phyloP scores from a whole-genome alignment of 2,329 filamentous ascomycete genomes.

The Talaromyces sp. region DNA sequence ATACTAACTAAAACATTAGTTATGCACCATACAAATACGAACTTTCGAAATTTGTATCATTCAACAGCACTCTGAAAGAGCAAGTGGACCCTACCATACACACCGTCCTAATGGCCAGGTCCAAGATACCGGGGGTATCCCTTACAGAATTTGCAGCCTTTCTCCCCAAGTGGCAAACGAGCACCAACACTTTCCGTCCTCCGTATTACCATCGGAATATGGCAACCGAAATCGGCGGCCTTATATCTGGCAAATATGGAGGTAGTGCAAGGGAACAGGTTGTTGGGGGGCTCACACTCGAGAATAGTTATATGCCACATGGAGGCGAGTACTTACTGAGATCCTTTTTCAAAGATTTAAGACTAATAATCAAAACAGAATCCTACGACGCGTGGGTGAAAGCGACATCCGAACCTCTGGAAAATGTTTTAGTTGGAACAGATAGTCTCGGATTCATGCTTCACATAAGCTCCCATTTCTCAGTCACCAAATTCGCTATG shows the following conservation, averaged over 20 bases:
- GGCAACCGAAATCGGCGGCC: background rate
- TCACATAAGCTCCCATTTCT: background rate
- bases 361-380: background rate
- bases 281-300: background rate
- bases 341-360: background rate
- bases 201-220: constrained; percentile 11
- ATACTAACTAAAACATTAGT: background rate
- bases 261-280: background rate
- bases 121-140: background rate
- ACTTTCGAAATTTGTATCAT: constrained; percentile 26
- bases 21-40: constrained; percentile 37
- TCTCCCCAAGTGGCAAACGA: background rate
- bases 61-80: background rate
- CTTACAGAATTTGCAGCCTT: constrained; percentile 8
- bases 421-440: background rate
- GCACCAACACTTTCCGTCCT: background rate
- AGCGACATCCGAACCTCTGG: background rate
- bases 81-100: background rate
- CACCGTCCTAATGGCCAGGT: constrained; percentile 8
- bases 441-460: background rate
- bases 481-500: background rate
- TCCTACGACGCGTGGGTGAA: constrained; percentile 3
- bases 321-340: background rate
- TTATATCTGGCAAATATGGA: background rate
- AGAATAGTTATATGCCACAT: constrained; percentile 2